Evolutionary conservation across 2,329 filamentous ascomycete species (phyloP).

Genomic region (Calonectria fujianensis): DNA sequence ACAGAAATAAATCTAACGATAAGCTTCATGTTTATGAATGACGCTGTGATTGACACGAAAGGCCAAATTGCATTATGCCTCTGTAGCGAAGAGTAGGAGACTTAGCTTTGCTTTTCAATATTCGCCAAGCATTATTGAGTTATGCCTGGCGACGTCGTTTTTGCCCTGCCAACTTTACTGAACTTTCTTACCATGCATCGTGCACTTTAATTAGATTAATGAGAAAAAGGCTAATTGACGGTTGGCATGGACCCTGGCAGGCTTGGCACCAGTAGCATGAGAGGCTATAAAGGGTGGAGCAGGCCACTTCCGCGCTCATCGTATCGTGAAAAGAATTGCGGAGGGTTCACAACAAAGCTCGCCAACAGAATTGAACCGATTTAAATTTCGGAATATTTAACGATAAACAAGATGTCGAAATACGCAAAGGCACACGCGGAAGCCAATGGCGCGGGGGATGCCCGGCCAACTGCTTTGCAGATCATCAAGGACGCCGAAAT

Average conservation of each 20-base stretch:
- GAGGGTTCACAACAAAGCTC: neutral
- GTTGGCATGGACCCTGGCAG: neutral
- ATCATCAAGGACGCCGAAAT: neutral
- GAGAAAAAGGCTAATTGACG: neutral
- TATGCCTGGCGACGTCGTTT: neutral
- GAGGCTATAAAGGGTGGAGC: constrained; percentile 1
- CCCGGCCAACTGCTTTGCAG: constrained; percentile 1
- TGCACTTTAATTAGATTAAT: neutral
- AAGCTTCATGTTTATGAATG: neutral
- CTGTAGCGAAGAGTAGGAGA: neutral
- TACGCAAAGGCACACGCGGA: constrained; percentile 4
- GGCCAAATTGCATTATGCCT: neutral
- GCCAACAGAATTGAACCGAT: neutral
- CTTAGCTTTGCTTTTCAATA: neutral
- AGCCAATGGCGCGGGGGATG: neutral
- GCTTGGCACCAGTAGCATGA: neutral
- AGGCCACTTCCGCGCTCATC: neutral
- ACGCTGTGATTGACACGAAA: neutral
- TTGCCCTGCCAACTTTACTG: neutral
- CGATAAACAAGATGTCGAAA: neutral
- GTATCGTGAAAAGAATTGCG: neutral
- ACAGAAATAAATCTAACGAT: neutral
- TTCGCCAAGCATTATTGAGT: neutral
- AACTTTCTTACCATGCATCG: neutral
- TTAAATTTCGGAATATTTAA: neutral